Evolutionary conservation across 805 yeast species (phyloP).

Genomic region (Candida quercuum): DNA sequence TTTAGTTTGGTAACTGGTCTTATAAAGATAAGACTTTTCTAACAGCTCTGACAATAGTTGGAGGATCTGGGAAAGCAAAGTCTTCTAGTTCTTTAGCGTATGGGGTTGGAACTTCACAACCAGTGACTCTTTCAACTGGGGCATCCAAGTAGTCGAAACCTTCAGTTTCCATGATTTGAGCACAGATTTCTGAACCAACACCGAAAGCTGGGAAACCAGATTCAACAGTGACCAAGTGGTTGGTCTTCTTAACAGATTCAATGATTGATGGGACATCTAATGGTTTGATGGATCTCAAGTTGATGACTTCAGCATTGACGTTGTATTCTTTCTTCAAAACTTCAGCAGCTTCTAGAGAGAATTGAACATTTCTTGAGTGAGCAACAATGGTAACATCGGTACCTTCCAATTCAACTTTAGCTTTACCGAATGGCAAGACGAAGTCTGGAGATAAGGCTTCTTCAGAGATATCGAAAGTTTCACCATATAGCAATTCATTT

Average conservation of each 20-base stretch:
- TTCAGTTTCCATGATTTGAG: constrained; percentile 96
- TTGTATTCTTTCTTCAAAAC: constrained; percentile 77
- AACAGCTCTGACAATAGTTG: constrained; percentile 80
- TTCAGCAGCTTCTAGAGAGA: constrained; percentile 88
- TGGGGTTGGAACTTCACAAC: constrained; percentile 99
- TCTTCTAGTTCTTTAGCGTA: constrained; percentile 94
- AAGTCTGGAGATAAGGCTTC: constrained; percentile 87
- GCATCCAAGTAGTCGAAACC: constrained; percentile 98
- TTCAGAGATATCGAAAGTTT: constrained; percentile 81
- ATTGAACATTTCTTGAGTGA: constrained; percentile 86
- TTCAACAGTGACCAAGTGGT: constrained; percentile 93
- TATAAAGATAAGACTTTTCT: constrained; percentile 74
- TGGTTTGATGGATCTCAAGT: constrained; percentile 96
- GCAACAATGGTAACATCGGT: constrained; percentile 83
- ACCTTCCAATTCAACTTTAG: constrained; percentile 93
- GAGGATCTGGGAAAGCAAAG: constrained; percentile 97
- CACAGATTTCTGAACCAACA: constrained; percentile 97
- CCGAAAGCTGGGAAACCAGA: constrained; percentile 98
- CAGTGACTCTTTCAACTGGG: constrained; percentile 97
- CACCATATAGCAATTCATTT: constrained; percentile 93
- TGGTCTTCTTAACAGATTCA: constrained; percentile 90
- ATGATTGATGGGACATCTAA: constrained; percentile 84
- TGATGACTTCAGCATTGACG: constrained; percentile 87
- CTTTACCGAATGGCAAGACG: constrained; percentile 89
- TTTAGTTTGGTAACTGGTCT: too few relatives aligned